phyloP scores from a whole-genome alignment of 495 filamentous ascomycete species.

The Neurospora sp. region DNA sequence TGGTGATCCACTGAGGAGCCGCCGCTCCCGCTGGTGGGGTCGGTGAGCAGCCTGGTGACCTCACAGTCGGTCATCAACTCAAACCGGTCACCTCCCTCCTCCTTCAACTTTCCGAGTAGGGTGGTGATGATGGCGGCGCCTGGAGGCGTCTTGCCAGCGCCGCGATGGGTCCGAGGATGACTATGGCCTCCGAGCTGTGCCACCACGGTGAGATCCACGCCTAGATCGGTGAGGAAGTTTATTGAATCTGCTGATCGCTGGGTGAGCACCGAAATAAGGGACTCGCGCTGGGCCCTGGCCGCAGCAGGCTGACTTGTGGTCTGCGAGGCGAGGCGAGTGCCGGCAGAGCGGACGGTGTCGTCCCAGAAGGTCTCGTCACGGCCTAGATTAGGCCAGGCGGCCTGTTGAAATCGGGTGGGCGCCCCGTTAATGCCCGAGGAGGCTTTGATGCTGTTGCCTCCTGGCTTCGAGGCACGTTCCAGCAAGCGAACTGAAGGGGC shows the following conservation, averaged over 20 bases:
- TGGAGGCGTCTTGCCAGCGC: conserved; percentile 38
- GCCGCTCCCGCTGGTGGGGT: neutral
- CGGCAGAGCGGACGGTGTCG: conserved; percentile 45
- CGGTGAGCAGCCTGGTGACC: conserved; percentile 35
- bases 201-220: conserved; percentile 45
- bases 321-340: conserved; percentile 11
- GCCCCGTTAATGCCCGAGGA: conserved; percentile 54
- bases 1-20: neutral
- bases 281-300: conserved; percentile 19
- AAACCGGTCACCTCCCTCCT: conserved; percentile 31
- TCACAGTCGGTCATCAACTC: conserved; percentile 31
- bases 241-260: conserved; percentile 31
- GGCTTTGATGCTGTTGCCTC: conserved; percentile 54
- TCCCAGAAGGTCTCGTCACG: conserved; percentile 34
- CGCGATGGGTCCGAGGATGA: conserved; percentile 43
- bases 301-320: conserved; percentile 1
- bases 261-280: conserved; percentile 34
- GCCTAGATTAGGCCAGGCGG: conserved; percentile 2
- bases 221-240: conserved; percentile 41
- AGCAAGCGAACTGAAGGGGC: conserved; percentile 36
- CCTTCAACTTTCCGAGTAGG: conserved; percentile 34
- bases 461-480: conserved; percentile 44
- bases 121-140: conserved; percentile 43
- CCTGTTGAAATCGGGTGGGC: conserved; percentile 39
- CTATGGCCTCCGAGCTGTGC: conserved; percentile 45